phyloP scores from a whole-genome alignment of 768 basidiomycete genomes.

The Russula compacta region DNA sequence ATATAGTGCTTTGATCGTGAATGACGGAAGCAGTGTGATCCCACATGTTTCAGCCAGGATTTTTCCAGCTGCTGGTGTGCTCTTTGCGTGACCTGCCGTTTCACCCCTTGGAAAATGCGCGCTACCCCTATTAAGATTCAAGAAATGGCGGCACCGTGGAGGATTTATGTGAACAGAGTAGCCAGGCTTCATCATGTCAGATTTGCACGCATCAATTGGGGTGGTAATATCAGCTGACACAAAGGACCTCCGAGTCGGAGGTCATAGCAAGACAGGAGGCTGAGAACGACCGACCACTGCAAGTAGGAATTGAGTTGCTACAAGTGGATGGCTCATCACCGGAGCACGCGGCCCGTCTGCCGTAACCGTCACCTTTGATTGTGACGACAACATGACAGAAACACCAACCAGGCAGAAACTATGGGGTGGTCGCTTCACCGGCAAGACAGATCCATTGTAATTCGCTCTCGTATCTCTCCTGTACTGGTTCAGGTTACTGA shows the following conservation, averaged over 20 bases:
- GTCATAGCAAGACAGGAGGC: too few species aligned
- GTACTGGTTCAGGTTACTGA: slow-evolving; percentile 16
- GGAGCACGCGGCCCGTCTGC: background rate
- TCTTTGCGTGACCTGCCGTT: too few species aligned
- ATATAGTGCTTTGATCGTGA: slow-evolving; percentile 45
- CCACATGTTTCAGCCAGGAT: background rate
- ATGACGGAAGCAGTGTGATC: background rate
- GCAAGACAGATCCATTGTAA: slow-evolving; percentile 79
- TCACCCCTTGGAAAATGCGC: too few species aligned
- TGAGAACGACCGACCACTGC: too few species aligned
- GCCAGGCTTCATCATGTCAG: too few species aligned
- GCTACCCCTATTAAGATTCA: too few species aligned
- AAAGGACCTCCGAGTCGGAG: too few species aligned
- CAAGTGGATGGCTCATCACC: background rate
- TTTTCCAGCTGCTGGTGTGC: background rate
- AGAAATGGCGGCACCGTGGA: too few species aligned
- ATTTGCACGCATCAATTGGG: too few species aligned
- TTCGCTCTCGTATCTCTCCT: slow-evolving; percentile 21
- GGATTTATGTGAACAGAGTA: too few species aligned
- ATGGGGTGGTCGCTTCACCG: slow-evolving; percentile 85
- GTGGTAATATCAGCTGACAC: too few species aligned
- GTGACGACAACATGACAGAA: slow-evolving; percentile 26
- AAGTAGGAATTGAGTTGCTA: background rate
- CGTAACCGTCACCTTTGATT: too few species aligned
- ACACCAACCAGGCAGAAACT: slow-evolving; percentile 59